Conservation (phyloP, 768 basidiomycete species). For the Tricholoma furcatifolium region DNA sequence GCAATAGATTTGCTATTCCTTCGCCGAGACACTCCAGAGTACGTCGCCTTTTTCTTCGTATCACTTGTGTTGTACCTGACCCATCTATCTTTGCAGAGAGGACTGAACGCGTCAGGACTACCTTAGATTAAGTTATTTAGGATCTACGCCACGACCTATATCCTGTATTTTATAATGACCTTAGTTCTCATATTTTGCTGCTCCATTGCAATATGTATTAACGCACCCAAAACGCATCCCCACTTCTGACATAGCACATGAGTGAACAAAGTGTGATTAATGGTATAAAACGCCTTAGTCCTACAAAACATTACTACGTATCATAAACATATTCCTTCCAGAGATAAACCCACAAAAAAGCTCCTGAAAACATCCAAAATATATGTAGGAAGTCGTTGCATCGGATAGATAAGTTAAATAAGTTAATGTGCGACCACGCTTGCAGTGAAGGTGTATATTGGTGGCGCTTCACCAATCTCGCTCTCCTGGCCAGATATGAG, state of each 20-base stretch:
- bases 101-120: constrained; percentile 43
- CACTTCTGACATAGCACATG: too few species aligned
- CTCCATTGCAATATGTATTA: constrained; percentile 6
- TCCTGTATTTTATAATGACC: constrained; percentile 20
- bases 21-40: constrained; percentile 80
- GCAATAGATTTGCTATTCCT: constrained; percentile 82
- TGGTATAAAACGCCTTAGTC: too few species aligned
- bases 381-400: too few species aligned
- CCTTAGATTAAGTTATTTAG: constrained; percentile 28
- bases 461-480: constrained; percentile 81
- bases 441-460: constrained; percentile 52
- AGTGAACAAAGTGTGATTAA: too few species aligned
- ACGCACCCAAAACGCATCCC: too few species aligned
- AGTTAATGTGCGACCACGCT: constrained; percentile 2
- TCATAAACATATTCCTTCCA: too few species aligned
- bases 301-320: too few species aligned
- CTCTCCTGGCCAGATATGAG: constrained; percentile 82
- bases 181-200: neutral
- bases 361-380: too few species aligned
- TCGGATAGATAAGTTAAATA: neutral
- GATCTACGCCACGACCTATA: constrained; percentile 14
- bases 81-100: constrained; percentile 30
- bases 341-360: too few species aligned
- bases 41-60: constrained; percentile 25
- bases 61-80: neutral